phyloP scores from a whole-genome alignment of 2,329 filamentous ascomycete genomes.

The Blumeriella jaapii region DNA sequence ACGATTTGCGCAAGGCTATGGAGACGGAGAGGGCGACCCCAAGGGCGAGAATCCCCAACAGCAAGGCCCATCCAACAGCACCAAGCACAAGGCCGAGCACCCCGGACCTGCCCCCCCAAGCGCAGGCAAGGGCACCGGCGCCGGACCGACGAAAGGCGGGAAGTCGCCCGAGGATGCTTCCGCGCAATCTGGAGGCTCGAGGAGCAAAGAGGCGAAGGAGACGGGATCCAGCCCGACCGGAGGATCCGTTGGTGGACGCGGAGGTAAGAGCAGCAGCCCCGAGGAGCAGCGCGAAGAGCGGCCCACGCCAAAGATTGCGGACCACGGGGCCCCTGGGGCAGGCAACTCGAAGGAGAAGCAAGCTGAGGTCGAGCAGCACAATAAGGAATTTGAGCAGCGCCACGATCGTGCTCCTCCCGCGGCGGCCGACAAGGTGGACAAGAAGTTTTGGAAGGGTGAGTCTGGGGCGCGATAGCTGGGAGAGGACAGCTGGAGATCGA shows the following conservation, averaged over 20 bases:
- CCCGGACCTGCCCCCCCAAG: slow-evolving; percentile 32
- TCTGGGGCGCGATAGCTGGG: too few species aligned
- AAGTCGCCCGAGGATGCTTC: slow-evolving; percentile 26
- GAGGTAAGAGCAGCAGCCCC: slow-evolving; percentile 14
- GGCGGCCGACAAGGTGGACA: slow-evolving; percentile 39
- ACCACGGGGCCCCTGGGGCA: slow-evolving; percentile 14
- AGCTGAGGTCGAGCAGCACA: slow-evolving; percentile 46
- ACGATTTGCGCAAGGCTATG: slow-evolving; percentile 28
- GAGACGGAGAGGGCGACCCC: slow-evolving; percentile 31
- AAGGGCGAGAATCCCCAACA: slow-evolving; percentile 28
- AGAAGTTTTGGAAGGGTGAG: slow-evolving; percentile 39
- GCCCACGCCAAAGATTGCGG: slow-evolving; percentile 12
- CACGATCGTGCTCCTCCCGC: slow-evolving; percentile 36
- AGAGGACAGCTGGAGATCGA: too few species aligned
- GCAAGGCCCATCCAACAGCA: slow-evolving; percentile 26
- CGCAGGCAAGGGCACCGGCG: slow-evolving; percentile 31
- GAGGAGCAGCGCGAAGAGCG: slow-evolving; percentile 18
- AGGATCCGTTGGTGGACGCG: slow-evolving; percentile 16
- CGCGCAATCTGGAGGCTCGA: slow-evolving; percentile 30
- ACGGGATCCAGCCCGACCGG: slow-evolving; percentile 27
- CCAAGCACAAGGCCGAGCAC: slow-evolving; percentile 31
- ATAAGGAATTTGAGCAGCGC: slow-evolving; percentile 42
- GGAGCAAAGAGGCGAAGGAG: slow-evolving; percentile 32
- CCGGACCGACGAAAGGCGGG: slow-evolving; percentile 28
- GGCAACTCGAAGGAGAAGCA: slow-evolving; percentile 35